phyloP scores from a whole-genome alignment of 2,329 filamentous ascomycete genomes.

The Alternaria gaisen region DNA sequence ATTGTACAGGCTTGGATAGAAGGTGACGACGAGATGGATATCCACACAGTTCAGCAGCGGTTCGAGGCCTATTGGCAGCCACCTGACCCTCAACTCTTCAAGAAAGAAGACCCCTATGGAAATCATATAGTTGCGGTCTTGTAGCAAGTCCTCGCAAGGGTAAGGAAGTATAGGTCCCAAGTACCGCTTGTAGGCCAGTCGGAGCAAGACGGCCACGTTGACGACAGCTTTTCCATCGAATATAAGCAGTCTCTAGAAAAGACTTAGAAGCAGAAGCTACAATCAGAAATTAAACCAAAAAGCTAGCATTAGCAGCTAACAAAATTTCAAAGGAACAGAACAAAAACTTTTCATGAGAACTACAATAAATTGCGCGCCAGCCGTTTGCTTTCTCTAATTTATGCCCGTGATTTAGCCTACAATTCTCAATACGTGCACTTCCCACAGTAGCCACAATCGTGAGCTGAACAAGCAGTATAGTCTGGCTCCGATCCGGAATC shows the following conservation, averaged over 20 bases:
- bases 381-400: fast-evolving
- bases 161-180: too few species aligned
- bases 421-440: conserved; percentile 40
- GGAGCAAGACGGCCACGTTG: too few species aligned
- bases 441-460: conserved; percentile 51
- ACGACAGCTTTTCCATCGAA: too few species aligned
- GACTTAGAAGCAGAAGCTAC: too few species aligned
- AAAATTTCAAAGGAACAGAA: fast-evolving
- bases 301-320: fast-evolving
- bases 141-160: not conserved
- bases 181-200: too few species aligned
- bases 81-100: not conserved
- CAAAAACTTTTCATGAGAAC: too few species aligned
- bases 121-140: not conserved
- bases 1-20: fast-evolving
- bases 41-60: not conserved
- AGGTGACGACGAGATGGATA: not conserved
- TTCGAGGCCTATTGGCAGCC: not conserved
- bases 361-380: too few species aligned
- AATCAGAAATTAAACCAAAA: too few species aligned
- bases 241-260: too few species aligned
- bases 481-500: conserved; percentile 40
- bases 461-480: conserved; percentile 49
- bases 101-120: not conserved
- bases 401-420: not conserved